Base-by-base conservation (phyloP, 2,329 filamentous ascomycete species). In the Colletotrichum sp. region DNA sequence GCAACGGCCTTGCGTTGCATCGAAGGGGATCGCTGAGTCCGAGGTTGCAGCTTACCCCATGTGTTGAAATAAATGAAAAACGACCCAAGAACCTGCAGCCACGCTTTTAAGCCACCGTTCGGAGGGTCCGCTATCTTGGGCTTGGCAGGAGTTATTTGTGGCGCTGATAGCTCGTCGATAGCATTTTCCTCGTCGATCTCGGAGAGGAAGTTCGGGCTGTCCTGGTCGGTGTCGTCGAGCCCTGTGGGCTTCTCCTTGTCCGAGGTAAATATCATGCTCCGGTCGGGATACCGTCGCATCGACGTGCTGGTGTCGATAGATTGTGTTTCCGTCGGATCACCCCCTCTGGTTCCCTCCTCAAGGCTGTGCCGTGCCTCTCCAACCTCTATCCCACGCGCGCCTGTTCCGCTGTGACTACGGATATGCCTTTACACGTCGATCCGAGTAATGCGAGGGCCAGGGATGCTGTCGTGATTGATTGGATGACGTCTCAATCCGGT, bases 1-100 rank as follows among this genome's bases (percentile, higher is more conserved):
- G n/a, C 44, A 52, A 21, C 44, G 44, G 44, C 44, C 63, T 66
- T 21, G 28, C 26, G 24, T 66, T 52, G 39, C 63, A 49, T 49
- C 10, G 63, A 34, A 16, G 49, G 32, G 21, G 26, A 24, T 64
- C 21, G 9, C 9, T 21, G 24, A 69, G 32, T 64, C 34, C 34
- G 55, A n/a, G 26, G 30, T 39, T 15, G 21, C 2, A 34, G 65
- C 72, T 75, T 66, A 78, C 73, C 73, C 77, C 76, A 73, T 10
- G 87, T 88, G 60, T 87, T 89, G 79, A 90, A 88, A 72, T 90
- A 88, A 32, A 88, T 85, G 24, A 89, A 81, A 78, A 89, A 87
- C 5, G 85, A 87, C 30, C 89, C 81, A 3, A 84, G 85, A 6
- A 87, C 87, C 79, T 90, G 89, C 0, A 82, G 81, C 89, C 89